Evolutionary conservation across 1,284 basidiomycete genomes (phyloP).

Genomic region (Cerioporus squamosus): DNA sequence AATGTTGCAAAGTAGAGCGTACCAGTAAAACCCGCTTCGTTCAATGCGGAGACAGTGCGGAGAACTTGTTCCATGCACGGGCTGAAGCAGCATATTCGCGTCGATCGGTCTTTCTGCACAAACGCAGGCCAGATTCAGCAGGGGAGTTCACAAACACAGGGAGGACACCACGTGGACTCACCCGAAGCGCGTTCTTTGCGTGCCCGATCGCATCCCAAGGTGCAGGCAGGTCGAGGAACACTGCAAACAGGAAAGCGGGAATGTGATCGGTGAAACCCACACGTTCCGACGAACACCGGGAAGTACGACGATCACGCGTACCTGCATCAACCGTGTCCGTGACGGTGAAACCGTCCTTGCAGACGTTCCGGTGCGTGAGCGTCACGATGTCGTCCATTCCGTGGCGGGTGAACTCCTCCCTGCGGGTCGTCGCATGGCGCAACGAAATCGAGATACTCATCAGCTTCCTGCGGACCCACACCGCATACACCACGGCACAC

Average conservation of each 20-base stretch:
- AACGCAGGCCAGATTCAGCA: not conserved
- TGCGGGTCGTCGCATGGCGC: constrained; percentile 37
- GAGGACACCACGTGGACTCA: constrained; percentile 41
- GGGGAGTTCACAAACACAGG: not conserved
- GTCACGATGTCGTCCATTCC: constrained; percentile 79
- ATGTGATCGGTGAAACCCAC: not conserved
- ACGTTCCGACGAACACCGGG: not conserved
- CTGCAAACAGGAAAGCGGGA: constrained; percentile 42
- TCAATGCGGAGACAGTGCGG: constrained; percentile 87
- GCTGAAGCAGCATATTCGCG: constrained; percentile 96
- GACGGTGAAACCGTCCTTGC: constrained; percentile 95
- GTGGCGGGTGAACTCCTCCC: constrained; percentile 88
- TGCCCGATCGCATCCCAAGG: constrained; percentile 96
- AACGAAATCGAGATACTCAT: not conserved
- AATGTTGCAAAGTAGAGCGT: constrained; percentile 24
- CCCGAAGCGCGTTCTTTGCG: constrained; percentile 80
- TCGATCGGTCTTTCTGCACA: constrained; percentile 76
- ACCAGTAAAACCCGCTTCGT: constrained; percentile 90
- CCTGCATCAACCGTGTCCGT: constrained; percentile 77
- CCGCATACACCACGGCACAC: not conserved
- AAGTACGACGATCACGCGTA: constrained; percentile 26
- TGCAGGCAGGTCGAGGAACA: constrained; percentile 97
- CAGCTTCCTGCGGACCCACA: constrained; percentile 7
- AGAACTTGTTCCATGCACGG: constrained; percentile 99
- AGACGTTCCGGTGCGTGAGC: constrained; percentile 92